These are phyloP conservation scores for Brassica balearica DNA, from an alignment of 441 rosid species.

Conservation along the genomic window DNA sequence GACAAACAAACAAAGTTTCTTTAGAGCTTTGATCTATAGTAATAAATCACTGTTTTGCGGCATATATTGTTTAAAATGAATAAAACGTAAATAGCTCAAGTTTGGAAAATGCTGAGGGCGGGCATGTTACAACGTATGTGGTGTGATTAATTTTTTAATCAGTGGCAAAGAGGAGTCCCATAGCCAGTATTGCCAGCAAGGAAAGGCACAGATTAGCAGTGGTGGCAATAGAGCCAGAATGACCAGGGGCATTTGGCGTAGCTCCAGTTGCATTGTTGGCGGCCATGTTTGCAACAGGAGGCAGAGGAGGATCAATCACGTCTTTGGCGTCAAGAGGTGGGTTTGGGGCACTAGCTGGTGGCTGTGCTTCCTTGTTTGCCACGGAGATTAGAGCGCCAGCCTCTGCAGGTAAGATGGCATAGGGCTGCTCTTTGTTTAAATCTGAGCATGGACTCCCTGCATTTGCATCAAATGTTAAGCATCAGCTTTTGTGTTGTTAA, in stretches of 20 bases:
- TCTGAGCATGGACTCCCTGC: conserved; percentile 64
- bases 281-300: conserved; percentile 33
- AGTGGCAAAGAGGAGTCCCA: conserved; percentile 23
- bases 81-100: conserved; percentile 30
- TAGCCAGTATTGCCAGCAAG: conserved; percentile 30
- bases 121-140: conserved; percentile 29
- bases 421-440: conserved; percentile 39
- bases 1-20: conserved; percentile 29
- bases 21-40: conserved; percentile 34
- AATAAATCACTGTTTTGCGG: conserved; percentile 28
- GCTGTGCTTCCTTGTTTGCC: conserved; percentile 39
- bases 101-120: conserved; percentile 22
- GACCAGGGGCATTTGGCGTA: conserved; percentile 24
- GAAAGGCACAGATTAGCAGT: conserved; percentile 43
- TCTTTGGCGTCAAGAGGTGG: conserved; percentile 55
- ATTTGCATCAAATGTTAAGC: conserved; percentile 6
- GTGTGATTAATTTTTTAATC: conserved; percentile 29
- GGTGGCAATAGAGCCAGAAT: conserved; percentile 43
- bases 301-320: conserved; percentile 51
- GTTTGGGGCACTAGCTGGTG: conserved; percentile 56
- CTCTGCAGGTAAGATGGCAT: conserved; percentile 57
- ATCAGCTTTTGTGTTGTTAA: background rate
- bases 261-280: conserved; percentile 30
- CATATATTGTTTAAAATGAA: conserved; percentile 20
- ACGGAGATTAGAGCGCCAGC: conserved; percentile 54